phyloP scores from a whole-genome alignment of 352 stramenopile genomes.

The Aphanomyces euteiches region DNA sequence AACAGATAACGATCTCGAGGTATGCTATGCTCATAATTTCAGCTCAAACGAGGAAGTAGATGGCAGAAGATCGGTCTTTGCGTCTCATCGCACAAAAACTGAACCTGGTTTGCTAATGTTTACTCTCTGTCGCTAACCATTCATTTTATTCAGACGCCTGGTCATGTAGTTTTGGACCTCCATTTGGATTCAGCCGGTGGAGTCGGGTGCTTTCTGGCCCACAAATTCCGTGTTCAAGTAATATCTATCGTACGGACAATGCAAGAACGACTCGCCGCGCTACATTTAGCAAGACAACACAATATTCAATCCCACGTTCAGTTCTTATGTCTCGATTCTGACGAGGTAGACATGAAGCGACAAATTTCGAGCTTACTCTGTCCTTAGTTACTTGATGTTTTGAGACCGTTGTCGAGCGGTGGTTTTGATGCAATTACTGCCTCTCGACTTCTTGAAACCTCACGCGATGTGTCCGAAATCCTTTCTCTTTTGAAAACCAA shows the following conservation, averaged over 20 bases:
- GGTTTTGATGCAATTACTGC: conserved; percentile 68
- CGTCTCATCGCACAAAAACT: conserved; percentile 58
- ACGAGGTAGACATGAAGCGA: background rate
- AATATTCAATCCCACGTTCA: conserved; percentile 10
- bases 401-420: conserved; percentile 9
- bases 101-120: conserved; percentile 42
- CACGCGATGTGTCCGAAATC: conserved; percentile 47
- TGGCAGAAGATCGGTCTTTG: conserved; percentile 68
- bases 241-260: conserved; percentile 57
- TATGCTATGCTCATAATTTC: conserved; percentile 8
- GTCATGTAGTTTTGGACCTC: conserved; percentile 74
- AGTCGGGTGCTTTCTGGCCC: conserved; percentile 67
- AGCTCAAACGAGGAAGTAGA: conserved; percentile 33
- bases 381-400: background rate
- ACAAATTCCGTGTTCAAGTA: conserved; percentile 43
- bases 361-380: conserved; percentile 14
- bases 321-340: background rate
- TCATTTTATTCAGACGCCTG: conserved; percentile 35
- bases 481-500: conserved; percentile 65
- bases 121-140: conserved; percentile 1
- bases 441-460: conserved; percentile 53
- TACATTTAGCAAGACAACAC: conserved; percentile 52
- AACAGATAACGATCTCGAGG: conserved; percentile 46
- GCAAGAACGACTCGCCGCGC: conserved; percentile 55
- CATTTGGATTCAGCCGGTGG: conserved; percentile 76